Conservation (phyloP, 2,329 filamentous ascomycete genomes). For the Monosporascus sp. region DNA sequence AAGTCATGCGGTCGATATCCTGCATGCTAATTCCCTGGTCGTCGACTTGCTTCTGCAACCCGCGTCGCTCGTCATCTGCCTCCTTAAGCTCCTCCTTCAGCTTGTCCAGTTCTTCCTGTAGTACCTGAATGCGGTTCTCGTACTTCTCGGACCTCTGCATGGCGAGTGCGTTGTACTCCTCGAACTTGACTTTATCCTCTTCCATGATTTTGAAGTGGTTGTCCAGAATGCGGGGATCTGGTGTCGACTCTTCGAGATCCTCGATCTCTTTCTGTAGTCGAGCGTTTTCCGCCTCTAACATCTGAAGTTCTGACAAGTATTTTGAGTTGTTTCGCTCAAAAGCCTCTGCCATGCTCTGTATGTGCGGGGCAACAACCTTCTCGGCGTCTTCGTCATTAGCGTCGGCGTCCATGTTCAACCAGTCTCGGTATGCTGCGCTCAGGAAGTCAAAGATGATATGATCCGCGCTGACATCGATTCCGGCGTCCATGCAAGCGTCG, state of each 20-base stretch:
- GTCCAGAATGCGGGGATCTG: conserved; percentile 78
- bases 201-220: conserved; percentile 90
- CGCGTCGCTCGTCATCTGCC: conserved; percentile 75
- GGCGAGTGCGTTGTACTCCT: conserved; percentile 85
- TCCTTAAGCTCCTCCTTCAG: conserved; percentile 69
- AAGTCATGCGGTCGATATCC: conserved; percentile 98
- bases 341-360: conserved; percentile 79
- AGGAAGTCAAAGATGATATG: conserved; percentile 93
- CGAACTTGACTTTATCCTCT: conserved; percentile 91
- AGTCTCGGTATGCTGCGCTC: conserved; percentile 84
- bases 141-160: conserved; percentile 86
- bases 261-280: conserved; percentile 80
- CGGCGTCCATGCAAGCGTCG: conserved; percentile 81
- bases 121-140: conserved; percentile 69
- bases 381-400: conserved; percentile 81
- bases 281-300: conserved; percentile 81
- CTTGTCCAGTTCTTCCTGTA: conserved; percentile 85
- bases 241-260: conserved; percentile 80
- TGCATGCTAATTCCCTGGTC: conserved; percentile 92
- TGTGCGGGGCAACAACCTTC: conserved; percentile 72
- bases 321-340: conserved; percentile 83
- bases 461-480: conserved; percentile 82
- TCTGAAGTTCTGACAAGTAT: conserved; percentile 77
- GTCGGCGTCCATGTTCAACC: conserved; percentile 89
- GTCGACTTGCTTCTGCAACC: conserved; percentile 82